These are phyloP conservation scores for Acacia pycnantha DNA, from an alignment of 331 rosid genomes.

Conservation along the genomic window DNA sequence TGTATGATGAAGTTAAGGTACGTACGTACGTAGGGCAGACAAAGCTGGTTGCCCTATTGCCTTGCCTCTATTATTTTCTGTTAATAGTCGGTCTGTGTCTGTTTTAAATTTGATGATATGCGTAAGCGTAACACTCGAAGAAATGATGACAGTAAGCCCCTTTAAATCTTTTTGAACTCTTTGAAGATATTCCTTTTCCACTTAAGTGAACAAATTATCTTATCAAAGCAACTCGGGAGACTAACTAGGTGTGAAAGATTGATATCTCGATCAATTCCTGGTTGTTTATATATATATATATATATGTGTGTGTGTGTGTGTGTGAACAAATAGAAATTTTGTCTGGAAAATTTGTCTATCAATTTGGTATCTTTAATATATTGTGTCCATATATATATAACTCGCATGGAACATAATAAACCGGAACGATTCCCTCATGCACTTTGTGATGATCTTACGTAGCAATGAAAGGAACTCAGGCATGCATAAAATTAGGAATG, in stretches of 20 bases:
- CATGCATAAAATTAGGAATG: background rate
- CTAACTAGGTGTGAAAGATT: background rate
- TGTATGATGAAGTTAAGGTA: conserved; percentile 86
- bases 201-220: background rate
- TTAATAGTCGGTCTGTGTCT: too few species aligned
- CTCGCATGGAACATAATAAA: background rate
- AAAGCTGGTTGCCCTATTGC: background rate
- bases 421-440: background rate
- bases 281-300: background rate
- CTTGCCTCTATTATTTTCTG: background rate
- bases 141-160: background rate
- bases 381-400: background rate
- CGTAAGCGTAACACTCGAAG: background rate
- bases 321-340: background rate
- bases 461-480: background rate
- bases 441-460: background rate
- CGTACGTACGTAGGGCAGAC: background rate
- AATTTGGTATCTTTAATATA: background rate
- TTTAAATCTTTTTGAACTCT: background rate
- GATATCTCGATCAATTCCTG: background rate
- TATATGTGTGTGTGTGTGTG: too few species aligned
- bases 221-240: background rate
- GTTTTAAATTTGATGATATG: background rate
- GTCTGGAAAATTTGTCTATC: too few species aligned
- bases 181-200: background rate